Percentiles rank a stretch among this genome's conserved stretches.
Conservation (phyloP, 805 yeast species). For the Maudiozyma pseudohumilis region DNA sequence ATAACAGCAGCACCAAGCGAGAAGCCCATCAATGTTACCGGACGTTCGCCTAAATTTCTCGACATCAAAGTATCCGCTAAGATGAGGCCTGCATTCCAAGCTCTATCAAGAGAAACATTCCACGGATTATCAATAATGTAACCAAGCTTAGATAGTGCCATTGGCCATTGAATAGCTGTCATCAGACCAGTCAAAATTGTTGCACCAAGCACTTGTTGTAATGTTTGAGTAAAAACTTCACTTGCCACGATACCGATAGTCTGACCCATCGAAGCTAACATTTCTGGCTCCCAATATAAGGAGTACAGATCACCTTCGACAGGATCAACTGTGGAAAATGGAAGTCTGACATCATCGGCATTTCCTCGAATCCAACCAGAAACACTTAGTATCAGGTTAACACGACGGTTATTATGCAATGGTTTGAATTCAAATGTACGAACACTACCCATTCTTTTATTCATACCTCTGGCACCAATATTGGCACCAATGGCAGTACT, state of each 20-base stretch:
- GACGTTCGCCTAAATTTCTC: conserved; percentile 84
- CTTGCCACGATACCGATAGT: conserved; percentile 88
- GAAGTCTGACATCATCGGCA: conserved; percentile 90
- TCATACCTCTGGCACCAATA: conserved; percentile 80
- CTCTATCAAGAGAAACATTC: conserved; percentile 94
- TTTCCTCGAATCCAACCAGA: conserved; percentile 97
- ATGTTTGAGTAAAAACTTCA: conserved; percentile 84
- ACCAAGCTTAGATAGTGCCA: conserved; percentile 81
- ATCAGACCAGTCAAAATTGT: conserved; percentile 81
- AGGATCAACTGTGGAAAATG: conserved; percentile 94
- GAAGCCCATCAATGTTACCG: conserved; percentile 86
- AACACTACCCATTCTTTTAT: conserved; percentile 80
- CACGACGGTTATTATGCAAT: conserved; percentile 78
- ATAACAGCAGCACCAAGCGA: conserved; percentile 89
- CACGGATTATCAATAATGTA: conserved; percentile 93
- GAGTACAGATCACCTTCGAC: conserved; percentile 95
- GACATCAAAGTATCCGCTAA: conserved; percentile 84
- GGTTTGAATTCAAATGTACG: conserved; percentile 91
- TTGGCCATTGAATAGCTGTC: conserved; percentile 88
- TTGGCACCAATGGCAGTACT: conserved; percentile 87
- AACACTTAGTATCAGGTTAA: conserved; percentile 78
- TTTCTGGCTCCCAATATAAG: conserved; percentile 94
- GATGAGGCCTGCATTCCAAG: conserved; percentile 90
- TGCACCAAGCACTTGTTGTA: conserved; percentile 90
- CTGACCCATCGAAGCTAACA: conserved; percentile 92